Evolutionary conservation across 495 filamentous ascomycete species (phyloP).

Genomic region (Tetracladium marchalianum): DNA sequence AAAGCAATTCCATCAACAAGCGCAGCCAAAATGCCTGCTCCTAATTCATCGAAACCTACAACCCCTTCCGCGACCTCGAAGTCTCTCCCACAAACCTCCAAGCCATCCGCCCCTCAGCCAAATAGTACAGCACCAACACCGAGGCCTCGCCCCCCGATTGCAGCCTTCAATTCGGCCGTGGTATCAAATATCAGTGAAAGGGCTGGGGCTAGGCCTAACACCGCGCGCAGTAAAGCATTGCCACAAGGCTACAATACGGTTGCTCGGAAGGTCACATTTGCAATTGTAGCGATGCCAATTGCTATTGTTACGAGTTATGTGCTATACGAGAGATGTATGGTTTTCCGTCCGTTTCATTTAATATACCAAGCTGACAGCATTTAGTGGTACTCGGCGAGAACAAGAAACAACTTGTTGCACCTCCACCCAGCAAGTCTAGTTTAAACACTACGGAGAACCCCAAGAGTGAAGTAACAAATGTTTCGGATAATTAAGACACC

Average conservation of each 20-base stretch:
- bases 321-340: slow-evolving; percentile 25
- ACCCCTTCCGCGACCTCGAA: not conserved
- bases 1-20: not conserved
- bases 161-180: slow-evolving; percentile 16
- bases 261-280: slow-evolving; percentile 21
- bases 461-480: not conserved
- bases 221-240: slow-evolving; percentile 3
- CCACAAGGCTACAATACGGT: slow-evolving; percentile 15
- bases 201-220: slow-evolving; percentile 17
- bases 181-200: slow-evolving; percentile 14
- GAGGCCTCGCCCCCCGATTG: slow-evolving; percentile 9
- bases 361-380: not conserved
- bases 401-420: not conserved
- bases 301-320: slow-evolving; percentile 28
- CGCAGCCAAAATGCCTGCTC: not conserved
- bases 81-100: slow-evolving; percentile 2
- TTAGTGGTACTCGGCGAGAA: not conserved
- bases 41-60: not conserved
- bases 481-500: not conserved
- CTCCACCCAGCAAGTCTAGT: not conserved
- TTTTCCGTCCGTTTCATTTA: not conserved
- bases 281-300: slow-evolving; percentile 29
- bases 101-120: slow-evolving; percentile 1
- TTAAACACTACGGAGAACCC: not conserved
- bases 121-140: not conserved